Evolutionary conservation across 805 yeast species (phyloP).

Genomic region (Wickerhamiella kazuoi): DNA sequence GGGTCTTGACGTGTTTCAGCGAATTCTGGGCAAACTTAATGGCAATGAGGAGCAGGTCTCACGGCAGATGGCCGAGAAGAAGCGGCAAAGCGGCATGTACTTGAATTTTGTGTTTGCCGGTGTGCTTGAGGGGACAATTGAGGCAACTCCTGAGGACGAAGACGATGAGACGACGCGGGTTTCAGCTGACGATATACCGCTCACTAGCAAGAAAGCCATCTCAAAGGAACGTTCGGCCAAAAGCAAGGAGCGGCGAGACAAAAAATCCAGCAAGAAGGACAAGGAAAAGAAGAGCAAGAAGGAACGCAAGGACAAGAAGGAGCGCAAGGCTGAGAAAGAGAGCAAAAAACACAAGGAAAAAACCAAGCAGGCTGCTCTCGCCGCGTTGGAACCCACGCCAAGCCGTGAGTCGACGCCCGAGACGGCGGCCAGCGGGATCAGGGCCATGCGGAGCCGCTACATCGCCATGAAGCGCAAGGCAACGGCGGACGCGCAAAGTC

Average conservation of each 20-base stretch:
- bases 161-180: constrained; percentile 11
- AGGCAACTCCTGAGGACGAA: constrained; percentile 21
- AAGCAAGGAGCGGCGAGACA: constrained; percentile 10
- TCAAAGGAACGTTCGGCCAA: constrained; percentile 15
- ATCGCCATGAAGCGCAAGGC: constrained; percentile 84
- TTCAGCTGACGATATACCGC: background rate
- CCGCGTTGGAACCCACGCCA: constrained; percentile 6
- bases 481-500: constrained; percentile 70
- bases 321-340: constrained; percentile 14
- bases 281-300: constrained; percentile 18
- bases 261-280: constrained; percentile 16
- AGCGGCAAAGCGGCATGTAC: constrained; percentile 49
- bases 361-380: background rate
- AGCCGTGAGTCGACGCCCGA: constrained; percentile 17
- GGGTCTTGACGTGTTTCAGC: constrained; percentile 85
- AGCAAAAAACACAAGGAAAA: constrained; percentile 3
- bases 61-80: constrained; percentile 37
- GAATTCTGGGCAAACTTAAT: constrained; percentile 72
- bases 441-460: constrained; percentile 70
- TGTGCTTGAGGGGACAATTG: constrained; percentile 69
- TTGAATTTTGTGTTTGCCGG: constrained; percentile 80
- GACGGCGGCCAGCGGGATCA: constrained; percentile 32
- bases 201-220: constrained; percentile 14
- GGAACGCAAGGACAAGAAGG: constrained; percentile 18
- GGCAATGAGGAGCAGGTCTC: constrained; percentile 50